Percentiles rank a stretch among this genome's conserved stretches.
phyloP scores from a whole-genome alignment of 2,329 filamentous ascomycete species.

The Rutstroemia sp. region DNA sequence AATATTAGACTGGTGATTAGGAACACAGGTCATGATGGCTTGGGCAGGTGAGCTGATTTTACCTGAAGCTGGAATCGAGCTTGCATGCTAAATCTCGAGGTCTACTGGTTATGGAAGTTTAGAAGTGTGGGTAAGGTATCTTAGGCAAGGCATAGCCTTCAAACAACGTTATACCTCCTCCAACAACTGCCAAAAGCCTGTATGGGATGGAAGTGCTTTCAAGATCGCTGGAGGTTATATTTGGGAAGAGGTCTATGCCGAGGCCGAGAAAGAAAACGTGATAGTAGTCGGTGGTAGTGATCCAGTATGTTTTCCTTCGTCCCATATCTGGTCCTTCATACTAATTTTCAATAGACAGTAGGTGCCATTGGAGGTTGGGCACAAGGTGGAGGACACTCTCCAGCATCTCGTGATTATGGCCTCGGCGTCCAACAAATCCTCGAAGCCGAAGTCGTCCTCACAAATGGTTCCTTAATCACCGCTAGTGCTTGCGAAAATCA shows the following conservation, averaged over 20 bases:
- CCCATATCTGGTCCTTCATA: constrained; percentile 11
- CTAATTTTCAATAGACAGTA: constrained; percentile 28
- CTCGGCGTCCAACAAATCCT: constrained; percentile 39
- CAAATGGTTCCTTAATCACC: constrained; percentile 21
- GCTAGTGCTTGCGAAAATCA: constrained; percentile 19
- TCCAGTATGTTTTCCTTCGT: constrained; percentile 18
- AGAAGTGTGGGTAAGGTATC: constrained; percentile 40
- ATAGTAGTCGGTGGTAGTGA: constrained; percentile 32
- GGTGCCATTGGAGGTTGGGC: constrained; percentile 29
- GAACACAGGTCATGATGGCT: constrained; percentile 39
- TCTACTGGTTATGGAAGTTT: constrained; percentile 29
- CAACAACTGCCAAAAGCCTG: constrained; percentile 20
- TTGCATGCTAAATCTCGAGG: constrained; percentile 33
- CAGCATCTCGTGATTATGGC: constrained; percentile 33
- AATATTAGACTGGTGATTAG: constrained; percentile 38
- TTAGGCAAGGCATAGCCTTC: constrained; percentile 28
- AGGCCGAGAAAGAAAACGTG: constrained; percentile 27
- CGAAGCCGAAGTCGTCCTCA: constrained; percentile 26
- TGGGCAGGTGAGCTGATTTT: constrained; percentile 29
- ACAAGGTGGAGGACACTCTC: constrained; percentile 36
- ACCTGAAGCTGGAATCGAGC: constrained; percentile 27
- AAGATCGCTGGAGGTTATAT: constrained; percentile 31
- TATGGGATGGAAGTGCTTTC: constrained; percentile 31
- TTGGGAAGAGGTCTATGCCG: constrained; percentile 30
- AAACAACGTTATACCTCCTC: constrained; percentile 20